Base-by-base conservation (phyloP, 805 yeast genomes). In the Ogataea glucozyma region DNA sequence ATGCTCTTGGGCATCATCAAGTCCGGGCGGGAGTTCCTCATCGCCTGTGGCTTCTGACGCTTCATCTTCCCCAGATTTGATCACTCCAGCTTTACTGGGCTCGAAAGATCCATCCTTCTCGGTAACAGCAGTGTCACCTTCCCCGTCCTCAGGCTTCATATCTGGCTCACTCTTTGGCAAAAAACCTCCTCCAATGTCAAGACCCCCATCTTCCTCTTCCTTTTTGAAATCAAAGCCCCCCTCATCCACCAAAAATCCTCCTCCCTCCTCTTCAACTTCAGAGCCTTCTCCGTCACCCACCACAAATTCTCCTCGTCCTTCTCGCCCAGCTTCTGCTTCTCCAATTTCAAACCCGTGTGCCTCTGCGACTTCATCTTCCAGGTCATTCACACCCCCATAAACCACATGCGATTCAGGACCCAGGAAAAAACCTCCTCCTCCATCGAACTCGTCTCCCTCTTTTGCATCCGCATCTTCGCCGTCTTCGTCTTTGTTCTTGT, bases 391-490 rank as follows among this genome's bases (percentile, higher is more conserved):
- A n/a, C 20, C 31, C 6, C 17, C 38, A 17, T 34, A 34, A 11
- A 34, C 38, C 27, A 34, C 38, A 16, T 34, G 22, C 9, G 38
- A 34, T 17, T 34, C 40, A 2, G 40, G 49, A 19, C 29, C 47
- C 22, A 23, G 23, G 11, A 23, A 31, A 21, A 12, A 10, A 27
- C 46, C 17, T 40, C 50, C 20, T 36, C 17, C 37, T 1, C 40
- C 52, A 21, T 52, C 52, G n/a, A n/a, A n/a, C 18, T 51, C 60
- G n/a, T 6, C 27, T 10, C n/a, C 27, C 10, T 13, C 27, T 1
- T 40, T 52, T 26, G 52, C 51, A 19, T 51, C 60, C 5, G 42
- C 54, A 8, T 45, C 51, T 12, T 42, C 49, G 17, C 34, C 38
- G 2, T 36, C 40, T 21, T 18, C 33, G 6, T 32, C 43, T 9